These are phyloP conservation scores for Rhododendron griersonianum DNA, from an alignment of 148 eudicot species.

Conservation along the genomic window DNA sequence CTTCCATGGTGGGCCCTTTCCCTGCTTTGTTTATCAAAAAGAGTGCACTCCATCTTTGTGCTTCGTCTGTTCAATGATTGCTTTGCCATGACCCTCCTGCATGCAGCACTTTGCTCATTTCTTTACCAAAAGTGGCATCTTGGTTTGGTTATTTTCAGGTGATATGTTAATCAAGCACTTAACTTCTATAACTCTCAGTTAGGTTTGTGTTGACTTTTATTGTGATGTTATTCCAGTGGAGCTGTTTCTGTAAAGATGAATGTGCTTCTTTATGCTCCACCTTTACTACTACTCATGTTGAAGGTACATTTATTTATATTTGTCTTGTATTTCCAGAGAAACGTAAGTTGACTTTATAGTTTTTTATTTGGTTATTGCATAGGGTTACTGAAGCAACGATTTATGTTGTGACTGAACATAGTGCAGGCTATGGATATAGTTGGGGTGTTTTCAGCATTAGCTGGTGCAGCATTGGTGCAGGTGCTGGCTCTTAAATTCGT, in stretches of 20 bases:
- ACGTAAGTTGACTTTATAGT: not conserved
- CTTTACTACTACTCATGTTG: slow-evolving; percentile 73
- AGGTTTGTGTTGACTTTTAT: slow-evolving; percentile 17
- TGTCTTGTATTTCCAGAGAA: not conserved
- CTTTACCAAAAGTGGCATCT: slow-evolving; percentile 77
- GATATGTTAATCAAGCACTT: not conserved
- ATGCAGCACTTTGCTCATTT: slow-evolving; percentile 67
- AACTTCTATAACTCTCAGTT: not conserved
- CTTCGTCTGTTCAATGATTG: slow-evolving; percentile 96
- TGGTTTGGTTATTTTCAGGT: slow-evolving; percentile 92
- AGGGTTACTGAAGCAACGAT: slow-evolving; percentile 3
- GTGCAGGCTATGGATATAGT: slow-evolving; percentile 77
- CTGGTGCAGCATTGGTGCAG: slow-evolving; percentile 91
- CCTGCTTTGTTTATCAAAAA: slow-evolving; percentile 79
- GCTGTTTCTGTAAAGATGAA: slow-evolving; percentile 98
- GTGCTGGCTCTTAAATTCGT: slow-evolving; percentile 36
- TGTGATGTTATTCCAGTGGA: slow-evolving; percentile 43
- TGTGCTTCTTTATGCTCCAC: slow-evolving; percentile 96
- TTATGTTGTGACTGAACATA: slow-evolving; percentile 6
- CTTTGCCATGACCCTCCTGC: slow-evolving; percentile 80
- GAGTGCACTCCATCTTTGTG: slow-evolving; percentile 90
- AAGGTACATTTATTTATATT: slow-evolving; percentile 44
- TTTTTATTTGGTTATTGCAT: not conserved
- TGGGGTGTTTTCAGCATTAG: slow-evolving; percentile 78
- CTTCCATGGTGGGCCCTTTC: slow-evolving; percentile 99